Base-by-base conservation (phyloP, 768 basidiomycete species). In the Mycena maculata region DNA sequence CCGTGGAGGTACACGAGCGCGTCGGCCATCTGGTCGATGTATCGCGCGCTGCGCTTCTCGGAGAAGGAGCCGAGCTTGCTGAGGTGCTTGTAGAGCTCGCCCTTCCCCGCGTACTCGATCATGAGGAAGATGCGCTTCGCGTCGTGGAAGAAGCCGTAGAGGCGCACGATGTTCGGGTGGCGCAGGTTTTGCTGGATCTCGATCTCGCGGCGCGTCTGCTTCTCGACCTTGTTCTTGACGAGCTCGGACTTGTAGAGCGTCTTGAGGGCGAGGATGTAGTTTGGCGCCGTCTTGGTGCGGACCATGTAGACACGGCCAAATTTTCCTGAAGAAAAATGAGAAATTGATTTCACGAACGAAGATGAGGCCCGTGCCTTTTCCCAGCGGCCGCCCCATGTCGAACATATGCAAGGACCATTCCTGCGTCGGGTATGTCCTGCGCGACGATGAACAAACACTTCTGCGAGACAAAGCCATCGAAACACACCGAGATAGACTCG, bases 251-350 rank as follows among this genome's bases (percentile, higher is more conserved):
- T 99, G 86, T 97, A 96, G 61, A 98, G 85, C 68, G 94, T 96
- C 80, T 99, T 99, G 79, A 99, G 89, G 27, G 97, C 97, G 73
- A 99, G 89, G 76, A 98, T 97, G 83, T 93, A 99, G 65, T 91
- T 88, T 1, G 96, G 95, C 65, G 91, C 87, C 65, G 83, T 78
- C 78, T 96, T 97, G 23, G 97, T 98, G 55, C 96, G 89, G 48
- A 97, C 95, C 91, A 99, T 96, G 84, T 99, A 99, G 27, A 99
- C 98, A 3, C 95, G 92, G 1, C 98, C 98, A 72, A 99, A 99
- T 82, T 99, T 99, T 47, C 98, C 98, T 70, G 11, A 2, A 6
- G 22, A 20, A 11, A 23, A 9, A n/a, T 48, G 33, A 57, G 20
- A 7, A 2, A 16, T 39, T 7, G 3, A 27, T 10, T 12, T n/a